Conservation (phyloP, 805 yeast genomes). For the Teunomyces lycoperdinae region DNA sequence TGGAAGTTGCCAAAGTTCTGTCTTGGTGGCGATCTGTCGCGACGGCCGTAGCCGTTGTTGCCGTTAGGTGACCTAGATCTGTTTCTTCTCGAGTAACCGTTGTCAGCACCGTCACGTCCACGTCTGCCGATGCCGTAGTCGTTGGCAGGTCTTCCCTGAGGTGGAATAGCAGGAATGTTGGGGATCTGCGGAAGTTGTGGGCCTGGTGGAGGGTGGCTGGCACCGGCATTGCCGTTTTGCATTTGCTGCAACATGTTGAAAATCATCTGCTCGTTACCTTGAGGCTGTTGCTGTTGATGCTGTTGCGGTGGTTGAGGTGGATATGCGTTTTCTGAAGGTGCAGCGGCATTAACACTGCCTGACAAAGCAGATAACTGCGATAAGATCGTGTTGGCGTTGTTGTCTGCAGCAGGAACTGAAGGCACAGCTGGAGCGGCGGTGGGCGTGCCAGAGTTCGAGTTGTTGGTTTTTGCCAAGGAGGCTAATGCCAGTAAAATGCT, state of each 20-base stretch:
- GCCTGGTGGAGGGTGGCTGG: slow-evolving; percentile 1
- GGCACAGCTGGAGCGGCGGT: slow-evolving; percentile 25
- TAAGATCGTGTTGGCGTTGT: slow-evolving; percentile 37
- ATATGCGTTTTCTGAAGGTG: slow-evolving; percentile 10
- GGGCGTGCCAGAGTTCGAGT: slow-evolving; percentile 31
- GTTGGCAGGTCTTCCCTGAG: slow-evolving; percentile 10
- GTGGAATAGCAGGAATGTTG: slow-evolving; percentile 5
- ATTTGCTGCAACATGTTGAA: slow-evolving; percentile 55
- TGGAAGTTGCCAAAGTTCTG: slow-evolving; percentile 5
- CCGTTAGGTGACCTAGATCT: slow-evolving; percentile 54
- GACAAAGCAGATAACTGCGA: slow-evolving; percentile 44
- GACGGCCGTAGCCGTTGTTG: slow-evolving; percentile 15
- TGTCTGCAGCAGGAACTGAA: slow-evolving; percentile 14
- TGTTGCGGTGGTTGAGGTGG: slow-evolving; percentile 10
- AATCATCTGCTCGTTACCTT: slow-evolving; percentile 34
- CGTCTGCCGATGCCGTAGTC: slow-evolving; percentile 24
- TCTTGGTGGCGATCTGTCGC: slow-evolving; percentile 31
- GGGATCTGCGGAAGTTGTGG: slow-evolving; percentile 9
- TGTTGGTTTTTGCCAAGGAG: slow-evolving; percentile 49
- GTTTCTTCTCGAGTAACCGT: slow-evolving; percentile 45
- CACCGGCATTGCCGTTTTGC: slow-evolving; percentile 25
- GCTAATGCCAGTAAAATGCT: slow-evolving; percentile 71
- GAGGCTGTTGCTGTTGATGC: slow-evolving; percentile 6
- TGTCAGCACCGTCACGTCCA: slow-evolving; percentile 27
- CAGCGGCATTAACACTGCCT: slow-evolving; percentile 12